A percentile compares a stretch with the other conserved stretches of the same genome.
These are phyloP conservation scores for Sordariomycetes sp. DNA, from an alignment of 2,329 filamentous ascomycete species.

Conservation along the genomic window DNA sequence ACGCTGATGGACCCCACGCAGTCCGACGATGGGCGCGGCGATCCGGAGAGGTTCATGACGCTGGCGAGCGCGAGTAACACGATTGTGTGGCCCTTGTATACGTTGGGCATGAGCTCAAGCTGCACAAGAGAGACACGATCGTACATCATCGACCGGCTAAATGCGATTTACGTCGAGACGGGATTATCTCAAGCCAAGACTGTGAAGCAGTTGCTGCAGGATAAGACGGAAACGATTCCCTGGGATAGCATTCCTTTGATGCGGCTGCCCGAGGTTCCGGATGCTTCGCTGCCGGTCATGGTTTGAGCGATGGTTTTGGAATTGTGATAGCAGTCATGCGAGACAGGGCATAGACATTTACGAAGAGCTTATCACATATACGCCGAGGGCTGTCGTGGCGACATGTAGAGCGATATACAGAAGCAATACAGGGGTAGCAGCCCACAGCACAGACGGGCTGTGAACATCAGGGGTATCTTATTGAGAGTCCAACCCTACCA, in stretches of 20 bases:
- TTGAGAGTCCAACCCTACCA: slow-evolving; percentile 50
- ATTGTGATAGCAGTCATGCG: no score
- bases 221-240: slow-evolving; percentile 18
- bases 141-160: slow-evolving; percentile 34
- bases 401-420: no score
- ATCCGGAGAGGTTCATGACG: slow-evolving; percentile 36
- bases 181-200: slow-evolving; percentile 33
- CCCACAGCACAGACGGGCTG: no score
- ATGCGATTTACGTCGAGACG: slow-evolving; percentile 34
- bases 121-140: slow-evolving; percentile 29
- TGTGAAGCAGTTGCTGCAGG: slow-evolving; percentile 31
- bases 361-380: no score
- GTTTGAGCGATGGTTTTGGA: slow-evolving; percentile 9
- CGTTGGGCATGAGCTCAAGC: slow-evolving; percentile 36
- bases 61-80: slow-evolving; percentile 37
- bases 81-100: slow-evolving; percentile 40
- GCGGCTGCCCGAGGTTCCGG: slow-evolving; percentile 17
- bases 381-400: no score
- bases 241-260: slow-evolving; percentile 15
- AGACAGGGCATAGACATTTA: no score
- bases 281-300: slow-evolving; percentile 13
- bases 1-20: slow-evolving; percentile 30
- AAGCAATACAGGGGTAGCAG: no score
- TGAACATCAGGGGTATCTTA: not conserved
- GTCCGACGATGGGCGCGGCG: slow-evolving; percentile 16